phyloP scores from a whole-genome alignment of 2,329 filamentous ascomycete species.

The Fusarium nanum region DNA sequence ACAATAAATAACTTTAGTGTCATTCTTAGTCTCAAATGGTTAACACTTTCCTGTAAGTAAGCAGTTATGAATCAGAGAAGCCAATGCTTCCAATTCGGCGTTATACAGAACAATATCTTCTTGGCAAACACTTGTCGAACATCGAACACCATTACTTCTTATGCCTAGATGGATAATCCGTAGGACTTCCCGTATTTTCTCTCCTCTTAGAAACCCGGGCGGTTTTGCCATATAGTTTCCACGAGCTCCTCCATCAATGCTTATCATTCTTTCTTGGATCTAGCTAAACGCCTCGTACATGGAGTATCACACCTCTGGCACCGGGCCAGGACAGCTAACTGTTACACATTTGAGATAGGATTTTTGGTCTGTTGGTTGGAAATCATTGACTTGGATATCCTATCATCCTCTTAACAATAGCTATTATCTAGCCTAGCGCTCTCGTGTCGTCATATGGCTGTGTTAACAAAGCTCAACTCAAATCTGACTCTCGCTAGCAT shows the following conservation, averaged over 20 bases:
- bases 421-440: not conserved
- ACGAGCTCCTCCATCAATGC: not conserved
- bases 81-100: not conserved
- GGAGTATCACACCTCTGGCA: not conserved
- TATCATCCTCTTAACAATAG: not conserved
- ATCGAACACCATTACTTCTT: not conserved
- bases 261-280: not conserved
- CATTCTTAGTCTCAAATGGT: not conserved
- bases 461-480: not conserved
- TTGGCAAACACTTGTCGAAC: not conserved
- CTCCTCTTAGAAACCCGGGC: not conserved
- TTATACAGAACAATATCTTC: not conserved
- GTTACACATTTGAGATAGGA: not conserved
- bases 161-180: not conserved
- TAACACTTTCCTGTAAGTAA: not conserved
- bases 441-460: not conserved
- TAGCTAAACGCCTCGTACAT: not conserved
- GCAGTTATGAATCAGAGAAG: not conserved
- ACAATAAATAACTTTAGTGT: not conserved
- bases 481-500: constrained; percentile 5
- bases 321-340: not conserved
- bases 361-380: not conserved
- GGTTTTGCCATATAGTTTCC: not conserved
- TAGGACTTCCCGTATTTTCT: not conserved
- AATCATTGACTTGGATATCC: too few relatives aligned